Conservation (phyloP, 2,329 filamentous ascomycete species). For the Botrytis paeoniae region DNA sequence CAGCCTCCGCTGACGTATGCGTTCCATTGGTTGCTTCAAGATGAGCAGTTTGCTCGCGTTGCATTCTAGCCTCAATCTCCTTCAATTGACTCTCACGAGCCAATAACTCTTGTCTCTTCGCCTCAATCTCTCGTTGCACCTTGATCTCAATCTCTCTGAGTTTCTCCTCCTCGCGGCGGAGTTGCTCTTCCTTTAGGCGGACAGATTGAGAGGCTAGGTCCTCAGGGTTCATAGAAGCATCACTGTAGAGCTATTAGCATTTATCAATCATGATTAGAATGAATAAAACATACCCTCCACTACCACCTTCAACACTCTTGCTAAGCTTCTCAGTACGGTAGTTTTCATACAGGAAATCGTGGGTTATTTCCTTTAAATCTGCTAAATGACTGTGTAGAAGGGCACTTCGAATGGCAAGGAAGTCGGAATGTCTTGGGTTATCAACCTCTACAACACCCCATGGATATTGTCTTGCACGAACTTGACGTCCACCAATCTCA, state of each 20-base stretch:
- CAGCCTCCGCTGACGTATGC: conserved; percentile 26
- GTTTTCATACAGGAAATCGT: conserved; percentile 99
- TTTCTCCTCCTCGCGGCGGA: conserved; percentile 99
- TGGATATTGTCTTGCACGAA: conserved; percentile 94
- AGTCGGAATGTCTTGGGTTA: conserved; percentile 98
- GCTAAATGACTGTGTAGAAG: conserved; percentile 97
- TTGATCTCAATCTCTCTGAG: conserved; percentile 99
- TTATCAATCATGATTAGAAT: conserved; percentile 36
- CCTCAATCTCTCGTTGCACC: conserved; percentile 99
- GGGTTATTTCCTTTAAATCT: conserved; percentile 98
- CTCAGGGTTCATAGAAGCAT: conserved; percentile 95
- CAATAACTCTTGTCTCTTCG: conserved; percentile 97
- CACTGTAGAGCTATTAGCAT: conserved; percentile 44
- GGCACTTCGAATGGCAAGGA: conserved; percentile 93
- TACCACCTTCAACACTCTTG: conserved; percentile 95
- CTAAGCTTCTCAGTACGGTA: conserved; percentile 99
- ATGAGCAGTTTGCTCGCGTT: conserved; percentile 68
- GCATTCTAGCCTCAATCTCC: conserved; percentile 98
- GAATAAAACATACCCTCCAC: conserved; percentile 69
- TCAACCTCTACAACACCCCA: conserved; percentile 99
- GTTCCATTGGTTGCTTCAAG: conserved; percentile 40
- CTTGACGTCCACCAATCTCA: conserved; percentile 88
- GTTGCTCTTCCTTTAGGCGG: conserved; percentile 98
- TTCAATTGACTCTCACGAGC: conserved; percentile 97
- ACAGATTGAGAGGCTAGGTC: conserved; percentile 96